Evolutionary conservation across 2,329 filamentous ascomycete species (phyloP).

Genomic region (Spiromastix sp.): DNA sequence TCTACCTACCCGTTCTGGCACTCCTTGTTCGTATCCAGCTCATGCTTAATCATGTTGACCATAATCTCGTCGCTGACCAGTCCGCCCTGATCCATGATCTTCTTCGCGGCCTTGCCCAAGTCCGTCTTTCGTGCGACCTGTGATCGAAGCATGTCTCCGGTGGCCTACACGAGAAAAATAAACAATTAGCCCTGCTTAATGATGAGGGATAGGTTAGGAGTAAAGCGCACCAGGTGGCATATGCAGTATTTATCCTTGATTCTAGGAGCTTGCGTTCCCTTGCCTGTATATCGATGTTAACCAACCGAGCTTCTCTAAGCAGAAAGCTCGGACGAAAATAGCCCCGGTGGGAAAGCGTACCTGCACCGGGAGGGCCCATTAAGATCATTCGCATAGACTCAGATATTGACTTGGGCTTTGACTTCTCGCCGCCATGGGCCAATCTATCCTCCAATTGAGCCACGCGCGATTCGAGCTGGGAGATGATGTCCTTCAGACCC

Average conservation of each 20-base stretch:
- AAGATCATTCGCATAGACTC: conserved; percentile 87
- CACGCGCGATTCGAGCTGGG: conserved; percentile 75
- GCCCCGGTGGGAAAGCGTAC: conserved; percentile 44
- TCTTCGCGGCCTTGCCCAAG: conserved; percentile 93
- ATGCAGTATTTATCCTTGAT: conserved; percentile 97
- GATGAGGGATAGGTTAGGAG: too few species aligned
- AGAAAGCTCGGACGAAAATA: conserved; percentile 5
- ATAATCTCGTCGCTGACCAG: conserved; percentile 98
- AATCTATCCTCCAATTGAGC: conserved; percentile 72
- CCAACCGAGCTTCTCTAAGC: conserved; percentile 3
- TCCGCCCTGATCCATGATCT: conserved; percentile 98
- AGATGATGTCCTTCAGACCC: conserved; percentile 73
- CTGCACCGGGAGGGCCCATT: conserved; percentile 93
- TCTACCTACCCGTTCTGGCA: conserved; percentile 80
- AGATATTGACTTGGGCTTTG: conserved; percentile 38
- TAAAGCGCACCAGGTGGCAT: conserved; percentile 78
- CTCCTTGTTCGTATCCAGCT: conserved; percentile 86
- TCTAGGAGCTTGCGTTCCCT: conserved; percentile 95
- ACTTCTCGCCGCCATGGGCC: conserved; percentile 40
- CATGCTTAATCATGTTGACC: conserved; percentile 98
- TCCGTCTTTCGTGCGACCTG: conserved; percentile 97
- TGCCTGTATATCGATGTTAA: conserved; percentile 52
- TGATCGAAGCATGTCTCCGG: conserved; percentile 96
- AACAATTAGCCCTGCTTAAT: too few species aligned
- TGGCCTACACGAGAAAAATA: conserved; percentile 56